Percentiles rank a stretch among this genome's conserved stretches.
These are phyloP conservation scores for Candida khao-thaluensis DNA, from an alignment of 805 yeast species.

Conservation along the genomic window DNA sequence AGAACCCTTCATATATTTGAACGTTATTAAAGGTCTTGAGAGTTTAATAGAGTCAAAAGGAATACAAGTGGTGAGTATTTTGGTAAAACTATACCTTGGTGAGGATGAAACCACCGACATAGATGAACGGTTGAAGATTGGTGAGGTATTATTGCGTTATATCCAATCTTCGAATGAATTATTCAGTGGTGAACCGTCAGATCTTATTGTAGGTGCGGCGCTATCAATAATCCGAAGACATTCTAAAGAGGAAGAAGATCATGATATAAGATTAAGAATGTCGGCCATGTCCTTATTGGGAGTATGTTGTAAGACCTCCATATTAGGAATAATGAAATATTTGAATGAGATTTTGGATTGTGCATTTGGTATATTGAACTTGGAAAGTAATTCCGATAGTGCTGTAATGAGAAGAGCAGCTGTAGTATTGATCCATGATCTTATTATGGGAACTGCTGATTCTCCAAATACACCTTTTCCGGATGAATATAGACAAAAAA, in stretches of 20 bases:
- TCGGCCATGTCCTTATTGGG: slow-evolving; percentile 89
- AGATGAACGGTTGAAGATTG: slow-evolving; percentile 74
- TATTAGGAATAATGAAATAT: slow-evolving; percentile 48
- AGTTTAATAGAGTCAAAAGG: slow-evolving; percentile 50
- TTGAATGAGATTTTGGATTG: slow-evolving; percentile 69
- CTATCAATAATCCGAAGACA: slow-evolving; percentile 37
- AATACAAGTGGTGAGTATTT: slow-evolving; percentile 31
- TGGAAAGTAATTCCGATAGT: slow-evolving; percentile 46
- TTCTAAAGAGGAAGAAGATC: slow-evolving; percentile 22
- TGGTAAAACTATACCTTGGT: slow-evolving; percentile 38
- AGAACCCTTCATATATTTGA: slow-evolving; percentile 86
- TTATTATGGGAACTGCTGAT: slow-evolving; percentile 47
- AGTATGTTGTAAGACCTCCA: slow-evolving; percentile 56
- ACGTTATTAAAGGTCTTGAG: slow-evolving; percentile 76
- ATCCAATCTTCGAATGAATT: slow-evolving; percentile 50
- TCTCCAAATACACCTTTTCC: slow-evolving; percentile 53
- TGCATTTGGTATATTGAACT: slow-evolving; percentile 68
- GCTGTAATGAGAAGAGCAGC: slow-evolving; percentile 74
- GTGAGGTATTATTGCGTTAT: slow-evolving; percentile 72
- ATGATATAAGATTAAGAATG: slow-evolving; percentile 68
- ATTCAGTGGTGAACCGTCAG: slow-evolving; percentile 46
- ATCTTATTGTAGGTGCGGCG: slow-evolving; percentile 42
- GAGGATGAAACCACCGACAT: slow-evolving; percentile 31
- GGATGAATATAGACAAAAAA: slow-evolving; percentile 41
- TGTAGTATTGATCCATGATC: slow-evolving; percentile 62